Percentiles rank a stretch among this genome's conserved stretches.
phyloP scores from a whole-genome alignment of 2,329 filamentous ascomycete genomes.

The Fusarium circinatum region DNA sequence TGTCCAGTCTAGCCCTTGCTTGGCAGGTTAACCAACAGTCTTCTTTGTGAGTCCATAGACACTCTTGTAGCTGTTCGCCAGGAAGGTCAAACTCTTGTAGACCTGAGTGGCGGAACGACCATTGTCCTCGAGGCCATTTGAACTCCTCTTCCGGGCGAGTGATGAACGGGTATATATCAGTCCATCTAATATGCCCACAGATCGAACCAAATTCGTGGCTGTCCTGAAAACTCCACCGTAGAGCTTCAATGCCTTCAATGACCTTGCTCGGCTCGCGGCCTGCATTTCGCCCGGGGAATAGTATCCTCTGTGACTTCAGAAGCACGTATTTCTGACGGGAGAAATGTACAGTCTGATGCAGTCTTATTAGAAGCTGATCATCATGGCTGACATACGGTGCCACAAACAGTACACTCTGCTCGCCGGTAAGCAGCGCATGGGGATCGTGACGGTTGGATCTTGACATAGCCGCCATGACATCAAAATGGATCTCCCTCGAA shows the following conservation, averaged over 20 bases:
- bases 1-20: background rate
- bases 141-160: background rate
- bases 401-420: background rate
- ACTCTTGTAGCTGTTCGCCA: background rate
- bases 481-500: background rate
- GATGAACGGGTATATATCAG: background rate
- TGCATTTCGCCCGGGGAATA: background rate
- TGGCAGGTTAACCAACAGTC: background rate
- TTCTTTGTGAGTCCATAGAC: background rate
- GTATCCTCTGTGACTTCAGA: background rate
- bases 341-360: background rate
- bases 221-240: background rate
- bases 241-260: too few species aligned
- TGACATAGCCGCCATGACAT: background rate
- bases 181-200: background rate
- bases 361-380: rapidly evolving
- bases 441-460: background rate
- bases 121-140: background rate
- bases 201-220: background rate
- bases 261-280: background rate
- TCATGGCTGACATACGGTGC: background rate
- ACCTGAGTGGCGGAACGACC: background rate
- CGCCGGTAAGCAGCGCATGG: rapidly evolving
- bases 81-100: background rate
- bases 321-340: background rate